These are phyloP conservation scores for Naganishia friedmannii DNA, from an alignment of 768 basidiomycete species.

Conservation along the genomic window DNA sequence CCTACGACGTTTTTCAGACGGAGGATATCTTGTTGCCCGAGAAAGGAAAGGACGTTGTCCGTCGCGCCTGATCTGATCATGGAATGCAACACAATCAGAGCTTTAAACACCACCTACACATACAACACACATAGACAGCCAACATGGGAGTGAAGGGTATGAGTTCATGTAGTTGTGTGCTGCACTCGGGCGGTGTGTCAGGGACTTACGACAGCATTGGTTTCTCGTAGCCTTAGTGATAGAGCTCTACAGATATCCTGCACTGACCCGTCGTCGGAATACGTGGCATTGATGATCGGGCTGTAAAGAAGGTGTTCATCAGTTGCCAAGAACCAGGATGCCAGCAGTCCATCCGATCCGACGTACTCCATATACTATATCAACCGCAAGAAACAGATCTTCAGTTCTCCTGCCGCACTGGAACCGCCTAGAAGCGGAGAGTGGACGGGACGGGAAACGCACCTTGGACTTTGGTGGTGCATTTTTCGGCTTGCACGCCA, in stretches of 20 bases:
- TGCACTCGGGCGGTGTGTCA: neutral
- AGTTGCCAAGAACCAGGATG: neutral
- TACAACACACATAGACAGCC: neutral
- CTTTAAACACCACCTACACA: constrained; percentile 90
- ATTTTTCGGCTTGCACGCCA: constrained; percentile 95
- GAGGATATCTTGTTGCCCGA: constrained; percentile 73
- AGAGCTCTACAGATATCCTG: constrained; percentile 90
- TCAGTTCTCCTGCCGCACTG: neutral
- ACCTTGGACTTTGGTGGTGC: constrained; percentile 95
- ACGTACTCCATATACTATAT: constrained; percentile 19
- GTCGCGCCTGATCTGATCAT: constrained; percentile 97
- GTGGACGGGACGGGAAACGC: no score
- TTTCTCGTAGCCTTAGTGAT: constrained; percentile 77
- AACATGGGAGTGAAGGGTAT: no score
- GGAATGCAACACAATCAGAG: constrained; percentile 86
- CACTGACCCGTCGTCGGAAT: constrained; percentile 87
- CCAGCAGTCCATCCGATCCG: neutral
- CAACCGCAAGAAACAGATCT: neutral
- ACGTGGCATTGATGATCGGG: constrained; percentile 93
- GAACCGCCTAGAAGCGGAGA: neutral
- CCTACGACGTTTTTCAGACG: constrained; percentile 74
- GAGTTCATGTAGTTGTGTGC: no score
- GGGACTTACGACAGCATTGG: constrained; percentile 74
- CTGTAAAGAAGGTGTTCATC: constrained; percentile 24
- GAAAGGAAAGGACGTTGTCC: constrained; percentile 80